A percentile compares a stretch with the other conserved stretches of the same genome.
Evolutionary conservation across 2,329 filamentous ascomycete genomes (phyloP).

Genomic region (Cercospora zeina): DNA sequence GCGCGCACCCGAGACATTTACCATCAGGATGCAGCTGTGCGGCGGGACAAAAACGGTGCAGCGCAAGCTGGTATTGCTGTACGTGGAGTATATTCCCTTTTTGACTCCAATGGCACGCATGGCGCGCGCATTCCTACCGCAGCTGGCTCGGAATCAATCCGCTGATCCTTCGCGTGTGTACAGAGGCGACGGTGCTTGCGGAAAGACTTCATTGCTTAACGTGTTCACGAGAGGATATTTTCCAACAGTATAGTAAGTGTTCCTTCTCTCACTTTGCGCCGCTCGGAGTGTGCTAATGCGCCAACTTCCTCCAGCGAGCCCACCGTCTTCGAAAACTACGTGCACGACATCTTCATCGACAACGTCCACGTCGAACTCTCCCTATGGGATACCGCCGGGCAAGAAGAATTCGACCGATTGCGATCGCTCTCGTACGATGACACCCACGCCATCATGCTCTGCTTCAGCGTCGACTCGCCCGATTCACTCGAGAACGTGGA

Average conservation of each 20-base stretch:
- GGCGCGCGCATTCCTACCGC: not conserved
- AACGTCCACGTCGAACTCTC: constrained; percentile 95
- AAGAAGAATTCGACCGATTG: constrained; percentile 97
- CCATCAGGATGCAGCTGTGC: constrained; percentile 48
- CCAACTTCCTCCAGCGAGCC: constrained; percentile 63
- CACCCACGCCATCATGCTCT: constrained; percentile 97
- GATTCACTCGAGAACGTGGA: constrained; percentile 98
- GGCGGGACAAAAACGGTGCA: constrained; percentile 71
- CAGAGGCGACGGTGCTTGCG: constrained; percentile 92
- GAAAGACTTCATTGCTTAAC: constrained; percentile 95
- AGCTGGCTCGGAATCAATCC: not conserved
- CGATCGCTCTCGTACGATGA: constrained; percentile 96
- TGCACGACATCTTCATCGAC: constrained; percentile 98
- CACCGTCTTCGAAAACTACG: constrained; percentile 98
- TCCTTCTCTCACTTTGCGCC: constrained; percentile 17
- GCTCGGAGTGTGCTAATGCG: not conserved
- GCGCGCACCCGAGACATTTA: not conserved
- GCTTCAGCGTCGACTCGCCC: constrained; percentile 93
- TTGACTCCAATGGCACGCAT: constrained; percentile 19
- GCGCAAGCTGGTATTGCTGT: constrained; percentile 95
- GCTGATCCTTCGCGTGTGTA: not conserved
- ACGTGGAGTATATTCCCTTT: constrained; percentile 43
- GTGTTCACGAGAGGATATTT: constrained; percentile 99
- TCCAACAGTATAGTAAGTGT: constrained; percentile 87
- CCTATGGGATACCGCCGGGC: constrained; percentile 96